Base-by-base conservation (phyloP, 805 yeast species). In the Kodamaea leandrae region DNA sequence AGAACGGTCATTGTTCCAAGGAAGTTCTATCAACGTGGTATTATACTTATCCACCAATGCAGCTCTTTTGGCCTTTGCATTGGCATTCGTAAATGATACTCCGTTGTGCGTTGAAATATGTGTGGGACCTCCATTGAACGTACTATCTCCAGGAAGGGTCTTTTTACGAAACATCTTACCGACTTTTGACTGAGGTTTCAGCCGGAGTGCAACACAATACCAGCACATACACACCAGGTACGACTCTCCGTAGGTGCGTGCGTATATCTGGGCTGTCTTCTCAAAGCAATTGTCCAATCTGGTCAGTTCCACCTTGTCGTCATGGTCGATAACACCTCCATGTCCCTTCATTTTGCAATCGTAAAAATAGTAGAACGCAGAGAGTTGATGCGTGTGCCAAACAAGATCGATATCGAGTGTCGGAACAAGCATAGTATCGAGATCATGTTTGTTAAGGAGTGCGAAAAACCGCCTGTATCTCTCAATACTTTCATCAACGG, bases 341-440 rank as follows among this genome's bases (percentile, higher is more conserved):
- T 33, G 58, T 51, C 19, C n/a, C 25, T 40, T 48, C 20, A 48
- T 52, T 4, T 43, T 26, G 38, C 54, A 48, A 26, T 44, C 48
- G 3, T 14, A 14, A 24, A 50, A 44, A 35, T 58, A 57, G 18
- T 39, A 30, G 34, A 32, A 37, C 38, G 44, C 37, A 4, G 47
- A 30, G 12, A 58, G 44, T 23, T 54, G 60, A 35, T 59, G 61
- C 3, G 64, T 59, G 33, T 52, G 60, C 64, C 64, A 58, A 3
- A 57, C 34, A 30, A 59, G 43, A 32, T 58, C 62, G 24, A 59
- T 57, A 26, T 59, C 63, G 27, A 59, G 42, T 3, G 61, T 57
- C 1, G 64, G 63, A 2, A 57, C 57, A 15, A 47, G 29, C 41
- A 40, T 44, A 3, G 15, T 24, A 17, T 32, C 42, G 23, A 23